Conservation (phyloP, 2,329 filamentous ascomycete genomes). For the Saccharata proteae region DNA sequence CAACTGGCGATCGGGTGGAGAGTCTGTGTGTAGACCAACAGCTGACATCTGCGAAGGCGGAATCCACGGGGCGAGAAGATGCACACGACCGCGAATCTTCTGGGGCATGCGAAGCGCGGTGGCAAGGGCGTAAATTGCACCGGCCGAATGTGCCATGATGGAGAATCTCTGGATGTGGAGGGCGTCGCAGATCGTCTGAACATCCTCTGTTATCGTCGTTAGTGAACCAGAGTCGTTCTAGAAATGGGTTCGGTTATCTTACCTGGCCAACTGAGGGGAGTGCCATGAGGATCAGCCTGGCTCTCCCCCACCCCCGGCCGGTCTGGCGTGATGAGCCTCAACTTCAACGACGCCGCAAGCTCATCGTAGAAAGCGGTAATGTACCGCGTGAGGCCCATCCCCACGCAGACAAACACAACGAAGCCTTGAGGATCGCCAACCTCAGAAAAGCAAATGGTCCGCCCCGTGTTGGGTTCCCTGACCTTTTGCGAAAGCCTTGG, state of each 20-base stretch:
- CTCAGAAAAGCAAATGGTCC: slow-evolving; percentile 89
- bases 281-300: slow-evolving; percentile 71
- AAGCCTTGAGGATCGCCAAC: slow-evolving; percentile 86
- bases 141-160: slow-evolving; percentile 87
- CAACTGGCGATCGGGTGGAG: slow-evolving; percentile 71
- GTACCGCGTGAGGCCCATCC: slow-evolving; percentile 93
- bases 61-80: slow-evolving; percentile 92
- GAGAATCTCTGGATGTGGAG: slow-evolving; percentile 94
- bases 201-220: slow-evolving; percentile 47
- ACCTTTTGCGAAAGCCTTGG: slow-evolving; percentile 82
- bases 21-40: slow-evolving; percentile 52
- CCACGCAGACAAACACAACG: slow-evolving; percentile 91
- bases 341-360: slow-evolving; percentile 72
- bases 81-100: slow-evolving; percentile 85
- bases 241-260: slow-evolving; percentile 23
- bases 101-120: slow-evolving; percentile 93
- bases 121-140: slow-evolving; percentile 93
- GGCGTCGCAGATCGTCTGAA: slow-evolving; percentile 84
- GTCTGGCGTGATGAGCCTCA: slow-evolving; percentile 87
- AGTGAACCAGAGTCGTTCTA: slow-evolving; percentile 31
- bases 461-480: slow-evolving; percentile 69
- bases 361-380: slow-evolving; percentile 97
- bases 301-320: slow-evolving; percentile 89
- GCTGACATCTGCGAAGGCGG: slow-evolving; percentile 54
- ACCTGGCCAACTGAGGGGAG: slow-evolving; percentile 90